Base-by-base conservation (phyloP, 2,329 filamentous ascomycete genomes). In the Pseudogymnoascus destructans region DNA sequence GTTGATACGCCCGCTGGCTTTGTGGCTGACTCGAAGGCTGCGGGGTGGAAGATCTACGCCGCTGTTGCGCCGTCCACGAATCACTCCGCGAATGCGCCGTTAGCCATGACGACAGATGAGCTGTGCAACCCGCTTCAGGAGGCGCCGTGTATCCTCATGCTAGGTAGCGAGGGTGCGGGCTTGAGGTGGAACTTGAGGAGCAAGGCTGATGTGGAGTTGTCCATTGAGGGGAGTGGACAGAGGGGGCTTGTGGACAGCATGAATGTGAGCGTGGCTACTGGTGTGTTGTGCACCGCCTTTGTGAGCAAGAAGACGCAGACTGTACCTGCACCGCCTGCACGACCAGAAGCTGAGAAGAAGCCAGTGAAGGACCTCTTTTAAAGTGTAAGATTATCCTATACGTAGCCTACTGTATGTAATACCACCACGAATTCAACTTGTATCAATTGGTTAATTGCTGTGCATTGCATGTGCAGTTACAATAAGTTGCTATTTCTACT, bases 191-290 rank as follows among this genome's bases (percentile, higher is more conserved):
- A 78, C 59, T 72, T 93, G 61, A 81, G 80, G 64, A 80, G 78
- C 40, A 77, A 80, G 59, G 85, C 87, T 0, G 82, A 95, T 63
- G 75, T 75, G 27, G 76, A 84, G 64, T 65, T 85, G 3, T 80
- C 84, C 5, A 88, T 98, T 58, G 78, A 77, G 63, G 77, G 71
- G 40, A 58, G 59, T 55, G 61, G 59, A 5, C 73, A 67, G 62
- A 75, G 66, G 68, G 79, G 66, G 69, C 82, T 64, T 68, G 82
- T 98, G 2, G 92, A 97, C 71, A 95, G 90, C 70, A 73, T 98
- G 69, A 97, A 98, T 69, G 93, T 97, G 36, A 89, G 88, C 67
- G 91, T 95, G 17, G 92, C 93, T 1, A 82, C 88, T 5, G 89
- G 82, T 0, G 73, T 97, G 55, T 73, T 97, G 56, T 85, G 84